Evolutionary conservation across 73 alveolate species (phyloP), one percentile per base, ranked within the genome.

Genomic region (Paramecium pentaurelia): DNA sequence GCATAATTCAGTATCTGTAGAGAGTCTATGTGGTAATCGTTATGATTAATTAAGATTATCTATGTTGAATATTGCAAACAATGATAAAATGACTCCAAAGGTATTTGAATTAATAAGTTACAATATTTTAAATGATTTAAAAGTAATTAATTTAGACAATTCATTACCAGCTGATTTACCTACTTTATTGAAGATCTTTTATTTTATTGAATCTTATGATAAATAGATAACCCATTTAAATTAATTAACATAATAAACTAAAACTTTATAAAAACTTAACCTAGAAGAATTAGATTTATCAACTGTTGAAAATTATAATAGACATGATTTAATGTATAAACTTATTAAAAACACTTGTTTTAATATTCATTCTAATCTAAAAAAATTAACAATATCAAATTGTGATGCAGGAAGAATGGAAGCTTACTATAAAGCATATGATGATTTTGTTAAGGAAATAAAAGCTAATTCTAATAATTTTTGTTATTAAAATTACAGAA

Each of bases 371-470:
- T 11, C 58, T 20, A 49, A 25, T 10, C 37, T 80, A 16, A 42
- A 22, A 80, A 80, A 42, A 47, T 80, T 80, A 45, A 80, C 64
- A 44, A 80, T 80, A 16, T 80, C 71, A 0, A 80, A 80, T 80
- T 42, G 71, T 80, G 91, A 80, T 44, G 73, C 44, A 45, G 91
- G 91, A 11, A 80, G 91, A 80, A 42, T 45, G 58, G 58, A 80
- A 20, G 54, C 91, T 22, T 80, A 80, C 12, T 45, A 32, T 27
- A 42, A 42, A 42, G 91, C 91, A n/a, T 73, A 73, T n/a, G 37
- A 73, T n/a, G 87, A 34, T 16, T 73, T 37, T 73, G 34, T 32
- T 0, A 34, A 73, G 18, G 60, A 73, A 14, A 73, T 37, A 14
- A 73, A 37, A 54, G 32, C 34, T 9, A 73, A 73, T 40, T 64